A percentile compares a stretch with the other conserved stretches of the same genome.
These are phyloP conservation scores for Coffea humblotiana DNA, from an alignment of 305 asterid genomes.

Conservation along the genomic window DNA sequence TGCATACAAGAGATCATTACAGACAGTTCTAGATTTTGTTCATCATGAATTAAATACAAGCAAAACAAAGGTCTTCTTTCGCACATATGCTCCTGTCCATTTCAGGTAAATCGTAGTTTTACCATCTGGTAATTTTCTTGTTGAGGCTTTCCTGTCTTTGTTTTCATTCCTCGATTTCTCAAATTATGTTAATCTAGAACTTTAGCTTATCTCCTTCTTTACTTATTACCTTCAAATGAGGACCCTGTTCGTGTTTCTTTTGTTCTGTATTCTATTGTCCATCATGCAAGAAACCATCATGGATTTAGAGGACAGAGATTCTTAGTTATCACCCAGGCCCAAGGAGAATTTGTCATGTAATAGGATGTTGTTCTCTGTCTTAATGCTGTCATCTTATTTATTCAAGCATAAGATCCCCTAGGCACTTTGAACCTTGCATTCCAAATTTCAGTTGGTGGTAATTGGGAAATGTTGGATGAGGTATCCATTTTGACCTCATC, in stretches of 20 bases:
- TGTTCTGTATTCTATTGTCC: not conserved
- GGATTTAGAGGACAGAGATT: not conserved
- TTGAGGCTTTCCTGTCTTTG: not conserved
- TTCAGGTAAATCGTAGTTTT: constrained; percentile 55
- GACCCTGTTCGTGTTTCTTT: not conserved
- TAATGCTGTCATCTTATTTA: too few species aligned
- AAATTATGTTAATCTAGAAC: not conserved
- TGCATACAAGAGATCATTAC: constrained; percentile 68
- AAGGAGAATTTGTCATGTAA: not conserved
- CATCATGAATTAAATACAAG: constrained; percentile 47
- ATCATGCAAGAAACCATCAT: not conserved
- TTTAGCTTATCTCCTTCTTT: not conserved
- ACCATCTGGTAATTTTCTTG: not conserved
- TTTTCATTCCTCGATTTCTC: not conserved
- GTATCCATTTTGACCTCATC: not conserved
- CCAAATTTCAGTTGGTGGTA: too few species aligned
- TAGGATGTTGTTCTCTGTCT: constrained; percentile 1
- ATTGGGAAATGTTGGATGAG: too few species aligned
- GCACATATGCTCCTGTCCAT: constrained; percentile 92
- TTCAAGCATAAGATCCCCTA: not conserved
- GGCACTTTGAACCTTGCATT: too few species aligned
- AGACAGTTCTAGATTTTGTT: constrained; percentile 69
- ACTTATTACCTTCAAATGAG: not conserved
- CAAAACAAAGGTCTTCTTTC: constrained; percentile 74
- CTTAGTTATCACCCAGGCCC: too few species aligned